These are phyloP conservation scores for Chrysopogon serrulatus DNA, from an alignment of 176 grass and related monocot species.

Conservation along the genomic window DNA sequence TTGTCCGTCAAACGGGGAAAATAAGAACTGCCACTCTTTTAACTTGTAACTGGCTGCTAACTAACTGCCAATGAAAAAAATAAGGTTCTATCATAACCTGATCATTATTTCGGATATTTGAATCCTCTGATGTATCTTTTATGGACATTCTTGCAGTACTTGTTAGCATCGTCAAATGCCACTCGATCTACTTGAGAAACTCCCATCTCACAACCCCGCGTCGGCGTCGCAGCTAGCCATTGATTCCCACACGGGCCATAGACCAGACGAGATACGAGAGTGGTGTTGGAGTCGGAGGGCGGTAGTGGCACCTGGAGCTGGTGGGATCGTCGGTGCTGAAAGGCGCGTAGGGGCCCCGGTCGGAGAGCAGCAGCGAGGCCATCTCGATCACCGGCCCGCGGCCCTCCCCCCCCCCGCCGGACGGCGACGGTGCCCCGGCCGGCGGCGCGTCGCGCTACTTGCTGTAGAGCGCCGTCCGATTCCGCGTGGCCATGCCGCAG, in stretches of 20 bases:
- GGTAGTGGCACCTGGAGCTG: conserved; percentile 60
- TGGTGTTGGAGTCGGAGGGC: not conserved
- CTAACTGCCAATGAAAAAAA: not conserved
- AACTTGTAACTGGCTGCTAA: not conserved
- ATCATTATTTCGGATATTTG: conserved; percentile 96
- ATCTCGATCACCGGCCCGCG: conserved; percentile 82
- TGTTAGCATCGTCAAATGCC: not conserved
- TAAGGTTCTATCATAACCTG: conserved; percentile 34
- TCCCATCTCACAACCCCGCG: not conserved
- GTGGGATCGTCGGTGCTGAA: conserved; percentile 91
- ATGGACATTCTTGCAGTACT: conserved; percentile 52
- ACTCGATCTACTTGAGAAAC: not conserved
- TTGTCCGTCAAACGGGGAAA: not conserved
- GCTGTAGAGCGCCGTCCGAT: conserved; percentile 71
- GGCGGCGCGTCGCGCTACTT: no score
- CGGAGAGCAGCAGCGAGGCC: conserved; percentile 59
- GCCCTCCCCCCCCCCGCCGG: conserved; percentile 32
- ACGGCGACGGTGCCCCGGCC: conserved; percentile 27
- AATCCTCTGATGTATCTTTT: conserved; percentile 86
- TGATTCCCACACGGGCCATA: not conserved
- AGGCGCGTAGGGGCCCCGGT: conserved; percentile 64
- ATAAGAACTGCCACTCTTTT: not conserved
- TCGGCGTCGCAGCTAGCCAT: not conserved
- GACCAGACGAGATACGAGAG: no score
- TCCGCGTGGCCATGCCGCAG: conserved; percentile 77